Evolutionary conservation across 352 stramenopile species (phyloP), one percentile per base, ranked within the genome.

Genomic region (Globisporangium paddicum): DNA sequence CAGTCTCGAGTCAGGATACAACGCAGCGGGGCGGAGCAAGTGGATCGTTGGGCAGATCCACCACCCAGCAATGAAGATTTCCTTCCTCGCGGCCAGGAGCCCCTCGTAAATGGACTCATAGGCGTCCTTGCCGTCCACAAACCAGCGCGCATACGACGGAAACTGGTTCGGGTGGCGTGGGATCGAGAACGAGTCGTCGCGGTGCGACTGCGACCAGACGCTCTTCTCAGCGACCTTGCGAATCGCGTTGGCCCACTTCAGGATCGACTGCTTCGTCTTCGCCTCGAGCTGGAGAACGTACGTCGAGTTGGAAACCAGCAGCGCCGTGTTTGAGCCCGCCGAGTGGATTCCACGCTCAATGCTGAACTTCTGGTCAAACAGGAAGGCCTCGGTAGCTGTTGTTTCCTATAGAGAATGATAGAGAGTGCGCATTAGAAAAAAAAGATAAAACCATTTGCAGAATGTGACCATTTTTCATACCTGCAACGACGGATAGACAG

Each of bases 61-160:
- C 90, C 90, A 97, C 4, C 84, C 89, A 10, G 86, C 84, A 48
- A 97, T 95, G 55, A 95, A 97, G 55, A 97, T 96, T 66, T 96
- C 77, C 58, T 87, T 91, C 45, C 61, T 82, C 5, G 90, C 89
- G 1, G 62, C 63, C 14, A 64, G 50, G 3, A 97, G 72, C 5
- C 59, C 77, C 25, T 87, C 67, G 54, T 84, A 88, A 10, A 97
- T 93, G 34, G 87, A 73, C 45, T 75, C 74, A 49, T 89, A 95
- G 2, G 86, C 72, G 46, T 78, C 73, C 19, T 78, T 73, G n/a
- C 86, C 86, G 61, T 95, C 86, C 8, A 93, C 82, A 63, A 87
- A 92, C 85, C 85, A 95, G 46, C 82, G 77, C 2, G 83, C 85
- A 14, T 80, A 88, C 14, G 82, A 87, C 10, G 67, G 70, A 28